phyloP scores from a whole-genome alignment of 495 filamentous ascomycete species.

The Talaromyces ruber region DNA sequence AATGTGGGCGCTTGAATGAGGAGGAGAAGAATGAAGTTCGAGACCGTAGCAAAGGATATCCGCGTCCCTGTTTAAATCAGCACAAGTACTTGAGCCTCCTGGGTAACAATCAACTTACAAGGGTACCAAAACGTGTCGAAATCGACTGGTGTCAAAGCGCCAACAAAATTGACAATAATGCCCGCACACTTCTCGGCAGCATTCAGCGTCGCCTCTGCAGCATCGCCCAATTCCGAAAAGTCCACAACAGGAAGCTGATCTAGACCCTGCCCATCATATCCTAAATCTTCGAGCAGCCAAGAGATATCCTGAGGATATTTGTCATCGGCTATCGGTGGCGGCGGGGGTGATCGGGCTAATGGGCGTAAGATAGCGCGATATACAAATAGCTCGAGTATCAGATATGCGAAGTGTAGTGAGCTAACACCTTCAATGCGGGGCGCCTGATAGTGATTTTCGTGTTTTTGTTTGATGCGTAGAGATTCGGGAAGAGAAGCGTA shows the following conservation, averaged over 20 bases:
- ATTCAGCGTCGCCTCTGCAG: conserved; percentile 20
- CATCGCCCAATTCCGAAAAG: conserved; percentile 16
- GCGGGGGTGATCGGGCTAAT: conserved; percentile 23
- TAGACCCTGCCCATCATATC: background rate
- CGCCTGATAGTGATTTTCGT: background rate
- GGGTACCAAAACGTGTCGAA: conserved; percentile 30
- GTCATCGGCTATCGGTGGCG: conserved; percentile 19
- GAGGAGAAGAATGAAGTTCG: conserved; percentile 26
- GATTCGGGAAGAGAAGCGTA: conserved; percentile 20
- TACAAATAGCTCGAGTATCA: conserved; percentile 25
- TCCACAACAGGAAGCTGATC: conserved; percentile 16
- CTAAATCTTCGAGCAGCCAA: conserved; percentile 2
- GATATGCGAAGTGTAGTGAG: conserved; percentile 24
- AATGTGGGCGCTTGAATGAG: conserved; percentile 25
- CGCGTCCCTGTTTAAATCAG: conserved; percentile 21
- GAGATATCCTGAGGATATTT: background rate
- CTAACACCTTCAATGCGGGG: background rate
- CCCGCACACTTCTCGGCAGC: conserved; percentile 27
- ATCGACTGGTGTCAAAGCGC: conserved; percentile 21
- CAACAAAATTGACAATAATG: conserved; percentile 22
- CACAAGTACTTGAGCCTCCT: background rate
- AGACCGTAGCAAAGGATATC: conserved; percentile 27
- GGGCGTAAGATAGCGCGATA: conserved; percentile 29
- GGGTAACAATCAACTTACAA: conserved; percentile 13
- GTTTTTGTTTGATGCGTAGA: conserved; percentile 8